A percentile compares a stretch with the other conserved stretches of the same genome.
phyloP scores from a whole-genome alignment of 768 basidiomycete genomes.

The Suillus weaverae region DNA sequence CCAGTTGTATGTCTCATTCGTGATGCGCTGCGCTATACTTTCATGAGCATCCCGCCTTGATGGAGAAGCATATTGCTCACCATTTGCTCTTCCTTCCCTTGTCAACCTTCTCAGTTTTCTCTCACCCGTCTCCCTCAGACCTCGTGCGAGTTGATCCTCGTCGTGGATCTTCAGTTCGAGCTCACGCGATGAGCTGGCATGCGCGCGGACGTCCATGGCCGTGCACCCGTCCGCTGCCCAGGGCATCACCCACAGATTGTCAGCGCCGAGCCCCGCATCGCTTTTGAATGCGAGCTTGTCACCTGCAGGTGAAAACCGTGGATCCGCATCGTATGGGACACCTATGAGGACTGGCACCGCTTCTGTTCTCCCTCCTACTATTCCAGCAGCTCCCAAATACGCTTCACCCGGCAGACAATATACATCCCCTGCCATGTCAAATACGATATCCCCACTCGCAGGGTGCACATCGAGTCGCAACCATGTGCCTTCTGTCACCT shows the following conservation, averaged over 20 bases:
- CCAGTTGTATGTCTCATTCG: conserved; percentile 76
- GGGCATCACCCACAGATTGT: conserved; percentile 71
- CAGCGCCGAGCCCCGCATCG: conserved; percentile 69
- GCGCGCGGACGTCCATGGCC: conserved; percentile 52
- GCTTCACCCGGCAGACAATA: conserved; percentile 61
- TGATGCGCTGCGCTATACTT: conserved; percentile 45
- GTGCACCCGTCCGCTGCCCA: conserved; percentile 60
- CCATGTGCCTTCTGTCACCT: conserved; percentile 77
- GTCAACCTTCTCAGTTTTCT: conserved; percentile 49
- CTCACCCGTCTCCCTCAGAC: conserved; percentile 50
- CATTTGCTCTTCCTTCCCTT: conserved; percentile 54
- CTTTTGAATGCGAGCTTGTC: conserved; percentile 67
- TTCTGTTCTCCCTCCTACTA: conserved; percentile 25
- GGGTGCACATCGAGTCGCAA: conserved; percentile 72
- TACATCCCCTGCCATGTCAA: conserved; percentile 74
- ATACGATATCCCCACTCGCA: conserved; percentile 67
- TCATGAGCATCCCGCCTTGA: conserved; percentile 6
- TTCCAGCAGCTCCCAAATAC: conserved; percentile 28
- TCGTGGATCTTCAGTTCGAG: conserved; percentile 41
- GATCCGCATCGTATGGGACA: conserved; percentile 69
- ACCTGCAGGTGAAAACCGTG: conserved; percentile 69
- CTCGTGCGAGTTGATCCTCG: conserved; percentile 46
- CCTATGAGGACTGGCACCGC: conserved; percentile 65
- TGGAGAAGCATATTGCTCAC: conserved; percentile 28
- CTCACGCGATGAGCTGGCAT: conserved; percentile 31